Conservation (phyloP, 225 moss, liverwort and hornwort species). For the Bryoerythrophyllum caledonicum region DNA sequence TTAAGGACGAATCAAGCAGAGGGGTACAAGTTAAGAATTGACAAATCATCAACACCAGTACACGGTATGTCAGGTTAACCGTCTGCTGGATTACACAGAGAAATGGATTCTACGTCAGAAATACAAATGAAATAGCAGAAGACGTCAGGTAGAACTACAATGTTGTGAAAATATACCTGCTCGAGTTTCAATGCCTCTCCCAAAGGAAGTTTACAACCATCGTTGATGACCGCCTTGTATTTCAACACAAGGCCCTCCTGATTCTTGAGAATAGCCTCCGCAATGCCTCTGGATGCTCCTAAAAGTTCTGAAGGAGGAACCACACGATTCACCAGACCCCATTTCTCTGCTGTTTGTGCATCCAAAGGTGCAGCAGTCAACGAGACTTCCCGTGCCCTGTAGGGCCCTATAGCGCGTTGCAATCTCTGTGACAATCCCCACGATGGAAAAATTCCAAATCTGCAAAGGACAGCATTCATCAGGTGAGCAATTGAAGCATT, state of each 20-base stretch:
- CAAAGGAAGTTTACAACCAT: slow-evolving; percentile 75
- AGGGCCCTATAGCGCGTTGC: slow-evolving; percentile 70
- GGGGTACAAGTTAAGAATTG: neutral
- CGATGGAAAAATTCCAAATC: slow-evolving; percentile 95
- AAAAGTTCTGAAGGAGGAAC: slow-evolving; percentile 73
- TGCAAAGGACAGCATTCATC: slow-evolving; percentile 29
- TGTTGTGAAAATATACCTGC: slow-evolving; percentile 49
- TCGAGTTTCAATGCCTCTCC: slow-evolving; percentile 80
- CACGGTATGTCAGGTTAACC: neutral
- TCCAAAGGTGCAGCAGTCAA: slow-evolving; percentile 76
- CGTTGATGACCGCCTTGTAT: slow-evolving; percentile 77
- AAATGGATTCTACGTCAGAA: neutral
- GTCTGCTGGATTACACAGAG: neutral
- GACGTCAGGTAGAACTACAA: neutral
- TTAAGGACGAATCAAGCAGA: slow-evolving; percentile 2
- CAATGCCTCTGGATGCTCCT: slow-evolving; percentile 62
- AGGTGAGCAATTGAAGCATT: neutral
- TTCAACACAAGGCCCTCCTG: slow-evolving; percentile 58
- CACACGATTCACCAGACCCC: slow-evolving; percentile 92
- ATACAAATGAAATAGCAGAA: slow-evolving; percentile 1
- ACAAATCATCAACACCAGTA: neutral
- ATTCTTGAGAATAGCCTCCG: slow-evolving; percentile 77
- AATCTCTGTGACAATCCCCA: slow-evolving; percentile 96
- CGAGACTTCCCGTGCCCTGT: slow-evolving; percentile 80
- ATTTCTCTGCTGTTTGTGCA: slow-evolving; percentile 84